A percentile compares a stretch with the other conserved stretches of the same genome.
These are phyloP conservation scores for Camelina laxa DNA, from an alignment of 345 rosid genomes.

Conservation along the genomic window DNA sequence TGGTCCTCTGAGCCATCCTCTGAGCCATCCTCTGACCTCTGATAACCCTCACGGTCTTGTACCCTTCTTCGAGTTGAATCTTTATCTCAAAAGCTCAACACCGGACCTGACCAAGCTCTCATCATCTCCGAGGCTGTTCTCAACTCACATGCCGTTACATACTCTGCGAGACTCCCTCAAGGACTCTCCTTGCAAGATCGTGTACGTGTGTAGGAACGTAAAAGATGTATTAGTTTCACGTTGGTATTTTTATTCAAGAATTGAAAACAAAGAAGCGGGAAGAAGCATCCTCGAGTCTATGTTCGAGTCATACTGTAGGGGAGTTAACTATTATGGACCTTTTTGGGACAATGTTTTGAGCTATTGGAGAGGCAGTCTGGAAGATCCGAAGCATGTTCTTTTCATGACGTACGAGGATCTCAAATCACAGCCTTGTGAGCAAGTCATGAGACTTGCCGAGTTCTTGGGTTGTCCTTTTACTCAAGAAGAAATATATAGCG, in stretches of 20 bases:
- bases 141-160: neutral
- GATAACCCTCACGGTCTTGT: neutral
- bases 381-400: slow-evolving; percentile 42
- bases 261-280: neutral
- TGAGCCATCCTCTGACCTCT: neutral
- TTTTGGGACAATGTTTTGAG: slow-evolving; percentile 59
- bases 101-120: neutral
- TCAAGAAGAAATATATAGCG: slow-evolving; percentile 37
- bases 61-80: neutral
- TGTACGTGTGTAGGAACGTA: neutral
- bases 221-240: neutral
- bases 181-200: neutral
- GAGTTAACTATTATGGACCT: slow-evolving; percentile 51
- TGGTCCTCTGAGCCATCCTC: neutral
- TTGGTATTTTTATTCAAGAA: neutral
- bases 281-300: slow-evolving; percentile 38
- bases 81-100: neutral
- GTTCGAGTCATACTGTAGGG: slow-evolving; percentile 46
- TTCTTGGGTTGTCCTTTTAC: slow-evolving; percentile 53
- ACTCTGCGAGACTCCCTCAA: neutral
- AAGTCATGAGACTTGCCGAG: slow-evolving; percentile 43
- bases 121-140: neutral
- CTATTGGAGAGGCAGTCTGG: slow-evolving; percentile 55
- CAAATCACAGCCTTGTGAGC: slow-evolving; percentile 27
- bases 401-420: slow-evolving; percentile 58